Evolutionary conservation across 2,329 filamentous ascomycete genomes (phyloP), one percentile per base, ranked within the genome.

Genomic region (Cercospora canescens): DNA sequence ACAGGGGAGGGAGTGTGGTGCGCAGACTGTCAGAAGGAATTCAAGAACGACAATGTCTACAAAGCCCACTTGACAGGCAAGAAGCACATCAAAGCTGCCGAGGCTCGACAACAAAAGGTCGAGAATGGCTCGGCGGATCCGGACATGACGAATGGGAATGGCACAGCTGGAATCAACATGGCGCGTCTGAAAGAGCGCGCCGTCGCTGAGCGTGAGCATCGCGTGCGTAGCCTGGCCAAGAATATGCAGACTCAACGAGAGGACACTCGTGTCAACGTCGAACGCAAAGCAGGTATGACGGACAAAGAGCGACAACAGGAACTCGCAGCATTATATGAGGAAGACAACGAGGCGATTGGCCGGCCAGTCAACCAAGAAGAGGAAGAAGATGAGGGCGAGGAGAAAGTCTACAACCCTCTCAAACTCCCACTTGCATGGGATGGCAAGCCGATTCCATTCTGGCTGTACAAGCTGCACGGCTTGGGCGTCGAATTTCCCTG

Each of bases 391-490:
- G 78, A 79, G 50, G 76, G 74, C 60, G 92, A 94, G 50, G 93
- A 97, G 70, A 94, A 89, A 76, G 91, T 98, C 66, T 97, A 98
- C 84, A 99, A 99, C 78, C 95, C 95, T 0, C 86, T 99, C 71
- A 99, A 99, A 77, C 85, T 99, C 1, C 95, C 95, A 0, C 85
- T 99, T 7, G 94, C 93, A 2, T 99, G 96, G 96, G 95, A 99
- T 72, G 95, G 96, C 73, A 99, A 99, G 77, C 95, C 96, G 0
- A 99, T 99, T 73, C 95, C 96, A 0, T 99, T 95, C 83, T 99
- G 95, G 95, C 86, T 99, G 16, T 99, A 98, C 84, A 95, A 97
- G 73, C 85, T 99, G 16, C 95, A 99, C 76, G 95, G 95, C 1
- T 83, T 99, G 28, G 95, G 95, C 8, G 93, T 97, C 12, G 95